phyloP scores from a whole-genome alignment of 1,284 basidiomycete genomes.

The Ceratobasidium papillatum region DNA sequence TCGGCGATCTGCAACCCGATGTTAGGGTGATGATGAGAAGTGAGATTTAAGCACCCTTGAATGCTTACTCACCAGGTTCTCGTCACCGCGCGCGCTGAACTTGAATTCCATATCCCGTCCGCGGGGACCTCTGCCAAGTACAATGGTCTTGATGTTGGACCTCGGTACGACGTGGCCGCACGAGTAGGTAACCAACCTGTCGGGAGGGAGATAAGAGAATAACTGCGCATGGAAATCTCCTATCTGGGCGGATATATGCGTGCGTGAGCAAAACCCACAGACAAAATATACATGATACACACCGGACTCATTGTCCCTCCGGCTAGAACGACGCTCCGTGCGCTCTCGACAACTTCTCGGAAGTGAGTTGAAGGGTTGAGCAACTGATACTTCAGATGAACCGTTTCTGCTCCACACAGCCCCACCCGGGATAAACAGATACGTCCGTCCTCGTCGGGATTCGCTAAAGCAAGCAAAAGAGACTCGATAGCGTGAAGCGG shows the following conservation, averaged over 20 bases:
- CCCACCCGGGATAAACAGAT: constrained; percentile 46
- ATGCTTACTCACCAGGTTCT: constrained; percentile 62
- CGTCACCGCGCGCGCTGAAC: constrained; percentile 77
- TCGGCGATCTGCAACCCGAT: constrained; percentile 71
- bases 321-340: constrained; percentile 85
- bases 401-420: constrained; percentile 42
- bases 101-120: constrained; percentile 85
- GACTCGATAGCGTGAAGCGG: constrained; percentile 86
- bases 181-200: constrained; percentile 79
- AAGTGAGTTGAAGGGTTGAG: constrained; percentile 94
- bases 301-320: constrained; percentile 99
- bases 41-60: background rate
- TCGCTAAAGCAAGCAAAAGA: constrained; percentile 84
- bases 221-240: constrained; percentile 89
- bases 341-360: constrained; percentile 78
- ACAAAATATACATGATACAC: constrained; percentile 44
- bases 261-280: background rate
- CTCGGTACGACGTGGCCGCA: constrained; percentile 94
- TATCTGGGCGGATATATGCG: constrained; percentile 62
- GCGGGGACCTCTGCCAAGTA: constrained; percentile 80
- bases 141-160: constrained; percentile 79
- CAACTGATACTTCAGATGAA: constrained; percentile 89
- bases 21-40: background rate
- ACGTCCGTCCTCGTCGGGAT: constrained; percentile 77
- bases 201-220: constrained; percentile 71